Base-by-base conservation (phyloP, 1,284 basidiomycete genomes). In the Leucoagaricus sp. region DNA sequence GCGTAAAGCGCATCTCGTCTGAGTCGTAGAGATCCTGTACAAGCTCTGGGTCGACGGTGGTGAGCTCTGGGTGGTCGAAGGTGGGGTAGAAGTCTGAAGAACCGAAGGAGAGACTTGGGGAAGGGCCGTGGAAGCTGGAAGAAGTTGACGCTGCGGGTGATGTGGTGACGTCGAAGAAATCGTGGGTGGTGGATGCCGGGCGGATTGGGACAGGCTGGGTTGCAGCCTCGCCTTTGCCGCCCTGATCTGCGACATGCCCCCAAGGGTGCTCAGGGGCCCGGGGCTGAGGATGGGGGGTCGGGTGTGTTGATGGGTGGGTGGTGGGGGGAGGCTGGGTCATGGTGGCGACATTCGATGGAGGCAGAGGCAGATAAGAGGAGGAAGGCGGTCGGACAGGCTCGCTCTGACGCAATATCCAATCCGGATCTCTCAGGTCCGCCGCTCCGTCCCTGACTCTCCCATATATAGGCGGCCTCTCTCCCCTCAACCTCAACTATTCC, bases 181-280 rank as follows among this genome's bases (percentile, higher is more conserved):
- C 77, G 65, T 73, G 67, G 55, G 65, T 56, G 53, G 65, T 59
- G 55, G 65, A 61, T 41, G 72, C 60, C 34, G 68, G 59, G 29
- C 69, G 75, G 55, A 82, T 80, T 53, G 76, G 75, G 66, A 83
- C 62, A 25, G 81, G 79, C 60, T 75, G 71, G 28, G 79, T 74
- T 41, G 73, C 69, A 51, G 67, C 71, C 66, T 85, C 84, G 53
- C 82, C 83, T 65, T 85, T 85, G 46, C 46, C 26, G 40, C 28
- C 40, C 19, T 19, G 40, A 44, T 42, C 50, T 23, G 38, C 13
- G 29, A 40, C 13, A 44, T 12, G 40, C 10, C 3, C 10, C 19
- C 1, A 23, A 9, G 10, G 52, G 9, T 46, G n/a, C 9, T 45
- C 40, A 31, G 51, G 31, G 7, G 10, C 19, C 29, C 29, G 23